These are phyloP conservation scores for Penicillium ucsense DNA, from an alignment of 495 filamentous ascomycete genomes.

Conservation along the genomic window DNA sequence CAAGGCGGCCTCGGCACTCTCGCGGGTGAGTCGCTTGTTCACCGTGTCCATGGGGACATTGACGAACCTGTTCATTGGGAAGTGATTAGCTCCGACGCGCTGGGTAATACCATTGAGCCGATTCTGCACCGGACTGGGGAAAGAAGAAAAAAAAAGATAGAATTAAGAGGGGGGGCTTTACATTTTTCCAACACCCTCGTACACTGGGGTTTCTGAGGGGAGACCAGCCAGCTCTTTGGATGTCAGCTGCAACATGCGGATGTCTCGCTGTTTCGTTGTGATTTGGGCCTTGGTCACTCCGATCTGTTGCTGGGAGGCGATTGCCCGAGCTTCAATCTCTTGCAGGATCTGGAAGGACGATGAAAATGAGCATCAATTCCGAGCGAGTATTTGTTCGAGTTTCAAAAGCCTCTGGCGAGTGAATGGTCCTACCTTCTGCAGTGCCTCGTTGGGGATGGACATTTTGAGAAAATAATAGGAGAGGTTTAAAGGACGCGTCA, in stretches of 20 bases:
- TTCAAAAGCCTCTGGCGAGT: not conserved
- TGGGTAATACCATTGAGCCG: not conserved
- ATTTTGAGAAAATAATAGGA: constrained; percentile 38
- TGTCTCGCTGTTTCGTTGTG: constrained; percentile 75
- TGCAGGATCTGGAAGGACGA: constrained; percentile 59
- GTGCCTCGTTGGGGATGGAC: constrained; percentile 92
- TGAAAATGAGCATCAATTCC: too few relatives aligned
- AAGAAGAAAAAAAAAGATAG: not conserved
- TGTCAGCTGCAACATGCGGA: constrained; percentile 81
- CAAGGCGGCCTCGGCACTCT: constrained; percentile 62
- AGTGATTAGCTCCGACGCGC: not conserved
- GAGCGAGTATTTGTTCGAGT: too few relatives aligned
- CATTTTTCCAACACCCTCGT: constrained; percentile 97
- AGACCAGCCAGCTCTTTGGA: constrained; percentile 68
- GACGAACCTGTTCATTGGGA: constrained; percentile 62
- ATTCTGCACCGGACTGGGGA: not conserved
- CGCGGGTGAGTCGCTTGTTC: constrained; percentile 64
- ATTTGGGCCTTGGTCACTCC: constrained; percentile 78
- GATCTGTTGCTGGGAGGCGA: constrained; percentile 86
- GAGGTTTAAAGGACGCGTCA: too few relatives aligned
- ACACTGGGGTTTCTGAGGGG: constrained; percentile 72
- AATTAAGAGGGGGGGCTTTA: constrained; percentile 32
- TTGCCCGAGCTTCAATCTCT: constrained; percentile 85
- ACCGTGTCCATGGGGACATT: constrained; percentile 60
- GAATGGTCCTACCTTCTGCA: constrained; percentile 65